These are phyloP conservation scores for Psilocybe cubensis DNA, from an alignment of 768 basidiomycete species.

Conservation along the genomic window DNA sequence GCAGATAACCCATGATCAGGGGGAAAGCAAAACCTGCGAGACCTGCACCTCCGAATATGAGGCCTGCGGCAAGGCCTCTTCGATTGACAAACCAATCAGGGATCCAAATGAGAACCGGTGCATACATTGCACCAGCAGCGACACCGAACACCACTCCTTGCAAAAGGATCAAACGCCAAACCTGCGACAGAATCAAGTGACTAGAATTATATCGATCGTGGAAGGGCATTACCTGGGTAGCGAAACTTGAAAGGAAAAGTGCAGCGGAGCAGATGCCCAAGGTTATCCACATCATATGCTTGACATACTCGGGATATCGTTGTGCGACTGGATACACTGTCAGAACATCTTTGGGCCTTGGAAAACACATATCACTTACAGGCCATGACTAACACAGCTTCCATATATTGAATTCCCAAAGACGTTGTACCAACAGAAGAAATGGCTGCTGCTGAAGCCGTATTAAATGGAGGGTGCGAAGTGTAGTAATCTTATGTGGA, in stretches of 20 bases:
- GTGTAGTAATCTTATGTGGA: not conserved
- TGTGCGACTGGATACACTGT: not conserved
- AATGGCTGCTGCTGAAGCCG: not conserved
- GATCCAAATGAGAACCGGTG: constrained; percentile 11
- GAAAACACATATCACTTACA: not conserved
- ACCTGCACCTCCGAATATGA: constrained; percentile 13
- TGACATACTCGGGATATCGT: constrained; percentile 7
- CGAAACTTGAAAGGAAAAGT: constrained; percentile 3
- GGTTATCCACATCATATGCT: not conserved
- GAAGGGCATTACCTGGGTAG: not conserved
- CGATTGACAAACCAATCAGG: constrained; percentile 10
- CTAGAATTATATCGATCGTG: not conserved
- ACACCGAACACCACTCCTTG: constrained; percentile 12
- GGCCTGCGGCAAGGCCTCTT: constrained; percentile 10
- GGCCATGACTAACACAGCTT: not conserved
- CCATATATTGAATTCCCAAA: constrained; percentile 2
- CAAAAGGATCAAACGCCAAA: constrained; percentile 12
- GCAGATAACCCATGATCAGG: constrained; percentile 11
- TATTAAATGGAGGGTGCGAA: not conserved
- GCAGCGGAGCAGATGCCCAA: not conserved
- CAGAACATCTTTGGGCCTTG: not conserved
- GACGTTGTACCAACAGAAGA: not conserved
- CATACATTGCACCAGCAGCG: constrained; percentile 6
- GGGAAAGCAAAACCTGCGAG: constrained; percentile 11
- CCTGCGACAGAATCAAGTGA: not conserved